Evolutionary conservation across 2,329 filamentous ascomycete genomes (phyloP), one percentile per base, ranked within the genome.

Genomic region (Paracoccidioides lutzii): DNA sequence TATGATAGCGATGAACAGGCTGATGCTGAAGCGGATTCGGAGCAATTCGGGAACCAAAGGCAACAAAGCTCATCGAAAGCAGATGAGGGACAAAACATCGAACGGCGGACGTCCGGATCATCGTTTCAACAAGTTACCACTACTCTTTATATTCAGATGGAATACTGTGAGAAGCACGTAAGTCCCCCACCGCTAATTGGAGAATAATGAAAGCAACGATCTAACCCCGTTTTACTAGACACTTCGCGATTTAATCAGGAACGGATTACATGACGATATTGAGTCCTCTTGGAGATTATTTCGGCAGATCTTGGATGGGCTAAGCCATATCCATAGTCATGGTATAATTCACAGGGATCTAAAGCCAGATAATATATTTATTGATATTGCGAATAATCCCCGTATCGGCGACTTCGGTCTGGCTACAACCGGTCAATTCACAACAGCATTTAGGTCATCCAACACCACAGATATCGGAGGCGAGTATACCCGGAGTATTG

Each of bases 341-440:
- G 90, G 88, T 52, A 95, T 98, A 61, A 93, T 97, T 12, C 93
- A 98, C 68, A 85, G 93, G 7, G 93, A 98, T 69, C 77, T 98
- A 33, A 98, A 98, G 67, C 93, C 93, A 0, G 93, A 97, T 66
- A 98, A 98, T 61, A 85, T 98, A 35, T 98, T 98, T 72, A 94
- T 98, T 61, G 91, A 97, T 64, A 82, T 86, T 6, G 80, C 85
- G 2, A 88, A 90, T 60, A 93, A 94, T 63, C 90, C 95, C 41
- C 93, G 94, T 62, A 96, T 98, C 62, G 93, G 93, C 45, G 93
- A 98, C 66, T 97, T 98, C 69, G 93, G 93, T 4, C 77, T 98
- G 40, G 93, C 93, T 15, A 97, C 90, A 0, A 93, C 86, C 60
- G 89, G 88, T 0, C 88, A 94, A 63, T 72, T 73, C 35, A 70